Percentiles rank a stretch among this genome's conserved stretches.
Evolutionary conservation across 257 asterid genomes (phyloP).

Genomic region (Solanum virginianum): DNA sequence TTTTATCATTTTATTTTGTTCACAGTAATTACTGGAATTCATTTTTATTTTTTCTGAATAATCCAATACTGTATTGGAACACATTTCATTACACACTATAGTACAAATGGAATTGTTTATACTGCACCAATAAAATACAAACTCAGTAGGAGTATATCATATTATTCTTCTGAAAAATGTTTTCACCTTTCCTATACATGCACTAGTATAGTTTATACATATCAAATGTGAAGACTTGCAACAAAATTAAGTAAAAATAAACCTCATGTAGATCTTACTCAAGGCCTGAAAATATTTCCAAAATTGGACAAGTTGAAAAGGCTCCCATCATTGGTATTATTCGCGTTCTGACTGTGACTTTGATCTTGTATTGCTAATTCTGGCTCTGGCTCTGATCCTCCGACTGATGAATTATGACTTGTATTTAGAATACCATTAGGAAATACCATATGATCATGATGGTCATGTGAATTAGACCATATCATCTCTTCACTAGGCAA

Average conservation of each 20-base stretch:
- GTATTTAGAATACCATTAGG: constrained; percentile 2
- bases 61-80: too few relatives aligned
- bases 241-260: not conserved
- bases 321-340: constrained; percentile 4
- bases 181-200: not conserved
- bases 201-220: not conserved
- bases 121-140: not conserved
- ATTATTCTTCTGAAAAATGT: not conserved
- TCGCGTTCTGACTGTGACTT: not conserved
- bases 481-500: constrained; percentile 29
- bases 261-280: constrained; percentile 10
- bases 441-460: not conserved
- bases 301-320: constrained; percentile 24
- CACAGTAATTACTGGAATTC: too few relatives aligned
- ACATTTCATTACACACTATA: not conserved
- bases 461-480: constrained; percentile 22
- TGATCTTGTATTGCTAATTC: constrained; percentile 2
- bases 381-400: not conserved
- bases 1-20: too few relatives aligned
- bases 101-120: not conserved
- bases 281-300: constrained; percentile 41
- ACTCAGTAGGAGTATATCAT: not conserved
- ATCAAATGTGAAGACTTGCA: not conserved
- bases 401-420: not conserved
- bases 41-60: too few relatives aligned